Conservation (phyloP, 352 stramenopile species). For the Plasmopara viticola region DNA sequence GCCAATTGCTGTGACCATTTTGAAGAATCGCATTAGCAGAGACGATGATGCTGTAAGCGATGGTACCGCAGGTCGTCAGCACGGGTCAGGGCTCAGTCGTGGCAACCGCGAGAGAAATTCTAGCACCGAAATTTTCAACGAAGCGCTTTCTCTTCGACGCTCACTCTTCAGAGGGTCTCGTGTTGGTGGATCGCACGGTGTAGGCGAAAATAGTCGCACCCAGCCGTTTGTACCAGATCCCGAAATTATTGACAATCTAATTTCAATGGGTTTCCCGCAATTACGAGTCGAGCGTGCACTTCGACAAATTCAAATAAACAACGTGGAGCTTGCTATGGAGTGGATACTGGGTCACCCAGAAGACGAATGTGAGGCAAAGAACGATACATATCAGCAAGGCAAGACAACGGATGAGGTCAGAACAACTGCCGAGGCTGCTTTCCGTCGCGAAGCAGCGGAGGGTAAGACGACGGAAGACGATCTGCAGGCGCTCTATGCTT, state of each 20-base stretch:
- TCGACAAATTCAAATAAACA: constrained; percentile 84
- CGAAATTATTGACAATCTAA: constrained; percentile 86
- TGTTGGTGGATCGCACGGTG: constrained; percentile 9
- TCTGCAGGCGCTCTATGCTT: constrained; percentile 45
- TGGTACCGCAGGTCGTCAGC: constrained; percentile 27
- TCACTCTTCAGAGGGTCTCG: constrained; percentile 43
- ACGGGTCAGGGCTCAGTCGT: constrained; percentile 32
- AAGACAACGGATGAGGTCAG: constrained; percentile 24
- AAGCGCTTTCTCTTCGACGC: constrained; percentile 36
- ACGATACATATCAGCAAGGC: constrained; percentile 21
- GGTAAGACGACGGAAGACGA: constrained; percentile 39
- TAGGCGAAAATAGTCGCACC: constrained; percentile 19
- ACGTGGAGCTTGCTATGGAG: constrained; percentile 95
- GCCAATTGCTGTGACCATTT: constrained; percentile 58
- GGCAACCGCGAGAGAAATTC: constrained; percentile 26
- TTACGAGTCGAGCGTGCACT: constrained; percentile 88
- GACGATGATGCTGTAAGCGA: constrained; percentile 22
- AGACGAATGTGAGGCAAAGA: constrained; percentile 32
- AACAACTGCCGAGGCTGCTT: constrained; percentile 4
- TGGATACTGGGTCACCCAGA: constrained; percentile 91
- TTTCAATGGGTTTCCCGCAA: constrained; percentile 93
- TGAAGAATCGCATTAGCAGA: constrained; percentile 70
- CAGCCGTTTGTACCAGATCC: constrained; percentile 87
- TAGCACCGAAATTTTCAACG: constrained; percentile 31
- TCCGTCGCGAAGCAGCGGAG: constrained; percentile 18